Base-by-base conservation (phyloP, 2,329 filamentous ascomycete species). In the Neonectria coccinea region DNA sequence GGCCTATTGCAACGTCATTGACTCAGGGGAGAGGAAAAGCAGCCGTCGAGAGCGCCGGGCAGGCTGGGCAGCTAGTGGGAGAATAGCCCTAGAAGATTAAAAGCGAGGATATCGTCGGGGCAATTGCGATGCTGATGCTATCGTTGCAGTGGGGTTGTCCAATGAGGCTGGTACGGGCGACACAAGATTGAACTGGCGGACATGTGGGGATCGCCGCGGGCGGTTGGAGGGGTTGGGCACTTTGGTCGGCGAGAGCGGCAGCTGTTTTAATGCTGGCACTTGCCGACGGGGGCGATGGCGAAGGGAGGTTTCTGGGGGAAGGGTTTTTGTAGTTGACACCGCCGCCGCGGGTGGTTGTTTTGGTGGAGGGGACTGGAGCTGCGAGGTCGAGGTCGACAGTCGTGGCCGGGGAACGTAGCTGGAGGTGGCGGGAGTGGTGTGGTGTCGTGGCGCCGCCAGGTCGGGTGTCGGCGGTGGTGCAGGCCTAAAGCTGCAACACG, bases 1-100 rank as follows among this genome's bases (percentile, higher is more conserved):
- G 64, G 50, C 60, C 66, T 66, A 70, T 62, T 64, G 66, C 69
- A 70, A 65, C 67, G 71, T 73, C 76, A 78, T 77, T 72, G 75
- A 73, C 73, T 68, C 71, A 39, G 61, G 63, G 59, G 44, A 62
- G 52, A 25, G 63, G 64, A 39, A 45, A 64, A 53, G 48, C 39
- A 63, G 64, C 60, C 57, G 68, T 67, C 67, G 53, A 60, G 54
- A 42, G 65, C 65, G 68, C 69, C 65, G 57, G 66, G 45, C 60
- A 59, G 67, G 66, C 62, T 55, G 53, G 57, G 53, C 45, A 61
- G 51, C 36, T 6, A 48, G 61, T 56, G 56, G 48, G 56, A 65
- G 51, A 48, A 48, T 45, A 54, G 59, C 45, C 52, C 59, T 53
- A 25, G 59, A 62, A 58, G 62, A 20, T 11, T 10, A 20, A 60